Conservation (phyloP, 352 stramenopile genomes). For the Globisporangium splendens region DNA sequence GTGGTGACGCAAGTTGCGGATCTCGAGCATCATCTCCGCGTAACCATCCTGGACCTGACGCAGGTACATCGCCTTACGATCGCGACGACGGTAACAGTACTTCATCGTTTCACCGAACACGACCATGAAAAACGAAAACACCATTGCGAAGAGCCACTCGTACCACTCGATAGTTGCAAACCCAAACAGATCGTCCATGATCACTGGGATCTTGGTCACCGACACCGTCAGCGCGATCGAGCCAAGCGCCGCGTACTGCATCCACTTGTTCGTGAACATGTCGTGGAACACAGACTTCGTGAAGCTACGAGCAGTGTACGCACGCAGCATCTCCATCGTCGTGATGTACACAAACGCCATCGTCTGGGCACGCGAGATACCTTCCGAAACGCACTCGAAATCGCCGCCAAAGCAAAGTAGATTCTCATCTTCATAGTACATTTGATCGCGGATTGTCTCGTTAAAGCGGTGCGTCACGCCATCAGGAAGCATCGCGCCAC, state of each 20-base stretch:
- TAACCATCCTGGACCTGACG: slow-evolving; percentile 19
- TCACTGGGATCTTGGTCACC: slow-evolving; percentile 34
- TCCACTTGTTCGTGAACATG: slow-evolving; percentile 68
- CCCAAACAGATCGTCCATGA: slow-evolving; percentile 49
- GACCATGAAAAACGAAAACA: slow-evolving; percentile 21
- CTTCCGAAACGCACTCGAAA: slow-evolving; percentile 53
- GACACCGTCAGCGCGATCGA: slow-evolving; percentile 45
- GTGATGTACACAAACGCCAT: slow-evolving; percentile 70
- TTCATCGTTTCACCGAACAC: slow-evolving; percentile 43
- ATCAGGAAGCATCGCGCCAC: slow-evolving; percentile 30
- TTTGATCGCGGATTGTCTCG: slow-evolving; percentile 19
- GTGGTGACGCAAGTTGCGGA: slow-evolving; percentile 52
- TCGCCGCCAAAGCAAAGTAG: slow-evolving; percentile 8
- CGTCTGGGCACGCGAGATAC: slow-evolving; percentile 59
- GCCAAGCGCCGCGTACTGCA: slow-evolving; percentile 48
- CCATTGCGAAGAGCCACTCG: slow-evolving; percentile 34
- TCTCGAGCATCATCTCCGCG: slow-evolving; percentile 54
- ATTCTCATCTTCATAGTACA: too few relatives aligned
- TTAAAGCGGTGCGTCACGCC: slow-evolving; percentile 39
- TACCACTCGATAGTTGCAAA: slow-evolving; percentile 47
- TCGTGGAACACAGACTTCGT: slow-evolving; percentile 51
- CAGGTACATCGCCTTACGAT: slow-evolving; percentile 15
- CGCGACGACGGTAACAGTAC: slow-evolving; percentile 19
- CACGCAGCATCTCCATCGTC: slow-evolving; percentile 71
- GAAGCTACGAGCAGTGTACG: slow-evolving; percentile 78